Percentiles rank a stretch among this genome's conserved stretches.
These are phyloP conservation scores for Chrysopogon serrulatus DNA, from an alignment of 176 grass and related monocot genomes.

Conservation along the genomic window DNA sequence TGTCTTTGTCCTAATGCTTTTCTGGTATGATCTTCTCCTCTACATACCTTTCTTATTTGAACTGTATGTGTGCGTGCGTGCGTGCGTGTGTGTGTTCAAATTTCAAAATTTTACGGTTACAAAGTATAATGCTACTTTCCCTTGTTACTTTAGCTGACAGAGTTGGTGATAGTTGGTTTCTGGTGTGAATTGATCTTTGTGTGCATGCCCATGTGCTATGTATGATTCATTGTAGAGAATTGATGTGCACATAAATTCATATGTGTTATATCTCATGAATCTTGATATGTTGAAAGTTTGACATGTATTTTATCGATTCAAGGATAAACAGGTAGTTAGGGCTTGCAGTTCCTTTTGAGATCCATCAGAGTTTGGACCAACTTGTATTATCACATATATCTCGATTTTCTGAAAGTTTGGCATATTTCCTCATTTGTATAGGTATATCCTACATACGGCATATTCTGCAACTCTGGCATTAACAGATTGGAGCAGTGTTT, in stretches of 20 bases:
- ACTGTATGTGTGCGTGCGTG: too few relatives aligned
- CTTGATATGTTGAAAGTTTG: background rate
- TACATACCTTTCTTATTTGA: background rate
- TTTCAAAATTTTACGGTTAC: background rate
- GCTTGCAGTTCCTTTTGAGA: background rate
- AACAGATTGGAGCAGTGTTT: constrained; percentile 99
- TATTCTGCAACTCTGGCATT: constrained; percentile 95
- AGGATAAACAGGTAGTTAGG: background rate
- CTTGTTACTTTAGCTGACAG: background rate
- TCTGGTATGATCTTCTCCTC: constrained; percentile 56
- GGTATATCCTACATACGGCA: constrained; percentile 91
- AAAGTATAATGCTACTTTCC: background rate
- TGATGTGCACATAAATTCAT: background rate
- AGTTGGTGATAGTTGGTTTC: background rate
- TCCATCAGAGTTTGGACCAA: background rate
- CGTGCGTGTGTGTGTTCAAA: background rate
- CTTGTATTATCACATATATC: background rate
- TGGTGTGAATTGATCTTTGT: background rate
- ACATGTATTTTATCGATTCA: background rate
- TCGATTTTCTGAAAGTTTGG: background rate
- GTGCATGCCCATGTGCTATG: background rate
- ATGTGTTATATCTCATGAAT: background rate
- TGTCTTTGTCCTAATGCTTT: constrained; percentile 97
- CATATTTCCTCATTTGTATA: constrained; percentile 27
- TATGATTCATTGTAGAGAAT: background rate